These are phyloP conservation scores for Macrotyloma uniflorum DNA, from an alignment of 306 rosid genomes.

Conservation along the genomic window DNA sequence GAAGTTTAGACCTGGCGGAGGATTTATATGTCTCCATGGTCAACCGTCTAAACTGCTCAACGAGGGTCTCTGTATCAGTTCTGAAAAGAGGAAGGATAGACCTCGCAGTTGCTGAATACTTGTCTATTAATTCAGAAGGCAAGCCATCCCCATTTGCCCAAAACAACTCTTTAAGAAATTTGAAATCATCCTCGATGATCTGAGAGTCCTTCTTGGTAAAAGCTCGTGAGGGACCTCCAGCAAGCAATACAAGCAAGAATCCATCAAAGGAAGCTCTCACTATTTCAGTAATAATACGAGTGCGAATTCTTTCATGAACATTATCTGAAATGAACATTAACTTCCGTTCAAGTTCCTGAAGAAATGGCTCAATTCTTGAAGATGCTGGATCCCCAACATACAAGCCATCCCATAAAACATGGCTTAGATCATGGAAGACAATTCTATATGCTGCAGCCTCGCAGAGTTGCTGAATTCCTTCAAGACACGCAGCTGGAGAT, in stretches of 20 bases:
- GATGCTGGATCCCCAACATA: conserved; percentile 84
- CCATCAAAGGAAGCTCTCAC: conserved; percentile 99
- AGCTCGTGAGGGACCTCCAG: conserved; percentile 93
- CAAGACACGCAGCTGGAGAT: conserved; percentile 83
- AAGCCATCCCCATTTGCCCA: conserved; percentile 96
- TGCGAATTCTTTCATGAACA: conserved; percentile 83
- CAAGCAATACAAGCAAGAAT: conserved; percentile 90
- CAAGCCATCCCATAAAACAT: conserved; percentile 77
- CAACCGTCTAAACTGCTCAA: conserved; percentile 73
- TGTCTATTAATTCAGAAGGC: conserved; percentile 86
- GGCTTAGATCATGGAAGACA: conserved; percentile 80
- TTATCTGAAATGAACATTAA: conserved; percentile 66
- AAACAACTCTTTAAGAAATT: conserved; percentile 77
- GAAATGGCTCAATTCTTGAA: conserved; percentile 82
- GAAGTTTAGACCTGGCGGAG: conserved; percentile 84
- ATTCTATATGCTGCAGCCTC: conserved; percentile 88
- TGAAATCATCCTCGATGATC: conserved; percentile 87
- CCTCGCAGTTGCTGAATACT: conserved; percentile 68
- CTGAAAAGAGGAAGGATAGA: conserved; percentile 83
- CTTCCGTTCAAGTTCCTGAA: conserved; percentile 77
- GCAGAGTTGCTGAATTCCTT: conserved; percentile 91
- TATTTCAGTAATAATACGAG: conserved; percentile 76
- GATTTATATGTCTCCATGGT: conserved; percentile 82
- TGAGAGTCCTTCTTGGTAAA: conserved; percentile 82
- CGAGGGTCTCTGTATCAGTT: conserved; percentile 76